A percentile compares a stretch with the other conserved stretches of the same genome.
Conservation (phyloP, 352 stramenopile genomes). For the Discostella stelligera region DNA sequence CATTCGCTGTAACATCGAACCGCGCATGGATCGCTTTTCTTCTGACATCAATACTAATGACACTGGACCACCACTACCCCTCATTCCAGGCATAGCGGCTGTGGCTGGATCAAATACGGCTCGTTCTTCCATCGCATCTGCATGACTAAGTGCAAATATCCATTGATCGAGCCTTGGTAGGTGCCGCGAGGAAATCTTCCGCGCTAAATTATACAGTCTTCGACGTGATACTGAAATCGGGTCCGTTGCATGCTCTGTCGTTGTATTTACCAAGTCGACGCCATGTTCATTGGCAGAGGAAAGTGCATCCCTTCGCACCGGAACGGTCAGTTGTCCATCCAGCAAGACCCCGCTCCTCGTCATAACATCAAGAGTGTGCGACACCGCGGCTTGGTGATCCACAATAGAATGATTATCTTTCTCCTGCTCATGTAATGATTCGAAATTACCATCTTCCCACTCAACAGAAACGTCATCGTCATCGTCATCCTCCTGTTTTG, state of each 20-base stretch:
- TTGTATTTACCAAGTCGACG: too few relatives aligned
- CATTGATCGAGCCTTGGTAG: constrained; percentile 22
- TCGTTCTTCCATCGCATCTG: constrained; percentile 37
- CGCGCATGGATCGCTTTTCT: constrained; percentile 11
- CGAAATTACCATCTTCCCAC: constrained; percentile 43
- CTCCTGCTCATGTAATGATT: constrained; percentile 5
- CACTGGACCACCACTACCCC: background rate
- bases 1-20: constrained; percentile 29
- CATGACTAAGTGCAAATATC: constrained; percentile 38
- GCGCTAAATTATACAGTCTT: constrained; percentile 22
- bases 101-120: constrained; percentile 21
- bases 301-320: background rate
- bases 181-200: constrained; percentile 10
- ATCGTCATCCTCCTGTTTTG: constrained; percentile 13
- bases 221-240: background rate
- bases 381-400: constrained; percentile 24
- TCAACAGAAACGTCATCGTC: constrained; percentile 36
- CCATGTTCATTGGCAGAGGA: background rate
- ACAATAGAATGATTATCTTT: constrained; percentile 3
- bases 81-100: background rate
- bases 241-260: background rate
- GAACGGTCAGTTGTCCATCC: constrained; percentile 19
- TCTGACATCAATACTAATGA: constrained; percentile 29
- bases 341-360: constrained; percentile 28
- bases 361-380: constrained; percentile 39